Conservation (phyloP, 805 yeast species). For the Zygosaccharomyces bailii region DNA sequence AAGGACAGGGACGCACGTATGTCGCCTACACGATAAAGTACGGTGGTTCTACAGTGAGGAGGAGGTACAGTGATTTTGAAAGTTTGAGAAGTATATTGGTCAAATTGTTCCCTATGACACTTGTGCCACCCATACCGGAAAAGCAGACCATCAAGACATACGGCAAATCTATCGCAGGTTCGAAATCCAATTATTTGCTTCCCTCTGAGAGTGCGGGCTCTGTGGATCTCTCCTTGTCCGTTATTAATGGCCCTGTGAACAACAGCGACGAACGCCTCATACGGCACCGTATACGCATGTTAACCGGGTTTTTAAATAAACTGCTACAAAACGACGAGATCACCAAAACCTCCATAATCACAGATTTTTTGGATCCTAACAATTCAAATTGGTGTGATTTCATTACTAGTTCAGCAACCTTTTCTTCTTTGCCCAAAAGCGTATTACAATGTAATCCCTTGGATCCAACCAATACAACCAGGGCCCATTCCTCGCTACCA, state of each 20-base stretch:
- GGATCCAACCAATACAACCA: slow-evolving; percentile 36
- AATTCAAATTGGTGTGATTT: slow-evolving; percentile 35
- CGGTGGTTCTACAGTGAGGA: slow-evolving; percentile 51
- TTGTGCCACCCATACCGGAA: slow-evolving; percentile 94
- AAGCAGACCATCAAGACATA: slow-evolving; percentile 48
- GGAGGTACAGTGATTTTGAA: slow-evolving; percentile 92
- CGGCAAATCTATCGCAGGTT: slow-evolving; percentile 32
- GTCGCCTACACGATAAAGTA: slow-evolving; percentile 75
- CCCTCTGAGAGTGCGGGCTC: slow-evolving; percentile 34
- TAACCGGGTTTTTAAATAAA: slow-evolving; percentile 34
- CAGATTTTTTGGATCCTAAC: slow-evolving; percentile 36
- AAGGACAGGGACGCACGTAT: slow-evolving; percentile 35
- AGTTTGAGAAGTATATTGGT: slow-evolving; percentile 65
- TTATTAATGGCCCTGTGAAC: slow-evolving; percentile 30
- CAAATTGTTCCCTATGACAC: slow-evolving; percentile 71
- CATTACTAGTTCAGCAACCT: slow-evolving; percentile 34
- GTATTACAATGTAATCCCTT: slow-evolving; percentile 35
- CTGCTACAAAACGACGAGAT: slow-evolving; percentile 29
- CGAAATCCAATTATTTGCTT: slow-evolving; percentile 28
- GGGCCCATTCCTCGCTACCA: slow-evolving; percentile 35
- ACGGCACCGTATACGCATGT: slow-evolving; percentile 36
- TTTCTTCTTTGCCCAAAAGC: slow-evolving; percentile 34
- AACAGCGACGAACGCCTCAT: slow-evolving; percentile 35
- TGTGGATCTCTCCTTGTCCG: slow-evolving; percentile 32
- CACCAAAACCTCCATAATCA: slow-evolving; percentile 31